Base-by-base conservation (phyloP, 345 rosid species). In the Bruguiera parviflora region DNA sequence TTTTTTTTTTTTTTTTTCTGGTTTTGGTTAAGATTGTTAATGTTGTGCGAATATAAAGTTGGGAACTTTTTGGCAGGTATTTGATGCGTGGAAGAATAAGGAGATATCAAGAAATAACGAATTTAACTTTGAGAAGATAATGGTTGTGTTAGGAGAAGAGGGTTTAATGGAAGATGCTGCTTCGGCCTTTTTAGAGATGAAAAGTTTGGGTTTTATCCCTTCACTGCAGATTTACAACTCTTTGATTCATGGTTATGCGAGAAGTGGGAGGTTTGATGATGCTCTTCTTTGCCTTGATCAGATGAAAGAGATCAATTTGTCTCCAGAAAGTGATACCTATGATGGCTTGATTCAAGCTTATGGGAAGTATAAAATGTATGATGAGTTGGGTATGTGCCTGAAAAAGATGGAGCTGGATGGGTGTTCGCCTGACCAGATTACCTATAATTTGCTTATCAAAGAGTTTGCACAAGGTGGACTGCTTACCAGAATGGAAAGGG, bases 391-490 rank as follows among this genome's bases (percentile, higher is more conserved):
- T 69, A 47, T 53, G 74, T 90, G 91, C 64, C 11, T 86, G 69
- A 88, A 78, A 79, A 75, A 49, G 64, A 91, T 91, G 91, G 85
- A 85, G 77, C 57, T 59, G 58, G 85, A 83, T 21, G 75, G 86
- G 33, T 87, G 88, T 68, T 68, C 53, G 5, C 88, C 85, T 52
- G 92, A 87, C 59, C 81, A 71, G 11, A n/a, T 73, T 22, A 91
- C 92, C 37, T 91, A 80, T 68, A 88, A 91, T 85, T 75, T 88
- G 73, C 86, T 91, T 32, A 76, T 88, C 67, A 77, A 63, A 3
- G 86, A 84, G 80, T 87, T 82, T 84, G 75, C 89, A 0, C 79
- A 67, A 31, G 91, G 79, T 20, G 95, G 91, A 22, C 75, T 89
- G 85, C 83, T 91, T 33, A 74, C 76, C 39, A 82, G 82, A 58